Base-by-base conservation (phyloP, 176 grass and related monocot species). In the Lolium perenne region DNA sequence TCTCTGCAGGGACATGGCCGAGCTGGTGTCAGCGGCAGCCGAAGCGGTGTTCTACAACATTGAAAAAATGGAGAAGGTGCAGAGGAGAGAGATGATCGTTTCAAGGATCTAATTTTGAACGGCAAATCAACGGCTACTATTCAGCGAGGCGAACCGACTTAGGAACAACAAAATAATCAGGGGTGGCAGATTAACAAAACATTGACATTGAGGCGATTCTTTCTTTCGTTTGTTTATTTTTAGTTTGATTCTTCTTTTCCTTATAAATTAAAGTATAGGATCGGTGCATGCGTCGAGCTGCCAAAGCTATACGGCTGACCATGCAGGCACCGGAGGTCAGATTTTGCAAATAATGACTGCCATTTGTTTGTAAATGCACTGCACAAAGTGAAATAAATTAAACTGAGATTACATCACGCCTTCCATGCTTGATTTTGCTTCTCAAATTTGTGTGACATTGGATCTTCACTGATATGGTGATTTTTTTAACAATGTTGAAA, bases 31-130 rank as follows among this genome's bases (percentile, higher is more conserved):
- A 1, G 11, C 0, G 7, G 85, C 82, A 29, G 70, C 90, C 6
- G 21, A 71, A 0, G 85, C 85, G 10, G 85, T 91, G 17, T 0
- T 91, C 13, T 65, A 85, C 3, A 63, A 21, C 29, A 54, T 91
- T 1, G 1, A 20, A 11, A 83, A 70, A 80, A 51, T 45, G 67
- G 75, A 74, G 25, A 47, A 25, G 17, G 75, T 74, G 13, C 85
- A 65, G 10, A 53, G 43, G 20, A 63, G 58, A 5, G 85, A 84
- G 15, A 91, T 57, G 85, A 74, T 91, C 68, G 2, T 38, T 11
- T 91, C 89, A 10, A 91, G 80, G 80, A 80, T 90, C 13, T 90
- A 69, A 7, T 18, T 79, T 87, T 68, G 66, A 91, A 80, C 18
- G 23, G 58, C 26, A 20, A 26, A 50, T 74, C 47, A 75, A 75